These are phyloP conservation scores for Aspergillus sp. DNA, from an alignment of 2,329 filamentous ascomycete genomes.

Conservation along the genomic window DNA sequence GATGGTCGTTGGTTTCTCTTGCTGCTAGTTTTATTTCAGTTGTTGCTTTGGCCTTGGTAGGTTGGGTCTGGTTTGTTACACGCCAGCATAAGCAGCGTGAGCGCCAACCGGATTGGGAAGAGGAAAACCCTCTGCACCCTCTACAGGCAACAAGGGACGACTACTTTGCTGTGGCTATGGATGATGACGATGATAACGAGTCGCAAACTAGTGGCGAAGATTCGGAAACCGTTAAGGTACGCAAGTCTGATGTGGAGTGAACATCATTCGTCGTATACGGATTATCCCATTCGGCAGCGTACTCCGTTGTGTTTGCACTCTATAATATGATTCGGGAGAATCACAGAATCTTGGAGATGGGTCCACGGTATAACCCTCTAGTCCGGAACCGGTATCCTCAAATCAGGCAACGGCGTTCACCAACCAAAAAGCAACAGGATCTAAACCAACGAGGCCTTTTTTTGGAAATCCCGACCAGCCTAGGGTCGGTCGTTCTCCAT, in stretches of 20 bases:
- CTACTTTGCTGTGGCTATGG: background rate
- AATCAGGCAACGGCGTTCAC: no score
- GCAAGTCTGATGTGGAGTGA: background rate
- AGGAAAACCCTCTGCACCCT: background rate
- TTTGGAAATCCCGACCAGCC: no score
- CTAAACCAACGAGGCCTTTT: no score
- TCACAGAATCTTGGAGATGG: no score
- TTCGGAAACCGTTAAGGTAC: background rate
- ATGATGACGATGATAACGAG: slow-evolving; percentile 4
- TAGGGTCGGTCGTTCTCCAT: no score
- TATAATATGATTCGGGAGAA: no score
- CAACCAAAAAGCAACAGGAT: no score
- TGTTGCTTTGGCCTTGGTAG: background rate
- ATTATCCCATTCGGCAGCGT: background rate
- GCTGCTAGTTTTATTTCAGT: background rate
- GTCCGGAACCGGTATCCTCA: no score
- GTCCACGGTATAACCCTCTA: no score
- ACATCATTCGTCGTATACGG: background rate
- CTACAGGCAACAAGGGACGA: background rate
- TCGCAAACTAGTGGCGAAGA: background rate
- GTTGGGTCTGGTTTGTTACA: slow-evolving; percentile 7
- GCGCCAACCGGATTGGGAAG: background rate
- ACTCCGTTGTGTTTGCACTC: no score
- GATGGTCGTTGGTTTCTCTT: background rate
- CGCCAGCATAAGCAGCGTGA: background rate